A percentile compares a stretch with the other conserved stretches of the same genome.
These are phyloP conservation scores for Fraxinus cuspidata DNA, from an alignment of 257 asterid species.

Conservation along the genomic window DNA sequence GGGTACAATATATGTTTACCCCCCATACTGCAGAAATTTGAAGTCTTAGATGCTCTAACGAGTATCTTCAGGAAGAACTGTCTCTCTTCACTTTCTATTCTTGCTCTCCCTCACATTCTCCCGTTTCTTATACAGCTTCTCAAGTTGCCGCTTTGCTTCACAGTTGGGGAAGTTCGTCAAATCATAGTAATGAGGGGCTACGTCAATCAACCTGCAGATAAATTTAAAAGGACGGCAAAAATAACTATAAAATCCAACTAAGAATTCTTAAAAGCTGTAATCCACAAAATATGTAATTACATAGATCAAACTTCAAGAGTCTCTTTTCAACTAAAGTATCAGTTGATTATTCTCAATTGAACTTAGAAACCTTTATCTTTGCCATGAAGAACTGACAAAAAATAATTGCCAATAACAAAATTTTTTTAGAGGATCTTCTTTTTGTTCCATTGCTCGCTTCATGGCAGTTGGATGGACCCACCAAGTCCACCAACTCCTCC, in stretches of 20 bases:
- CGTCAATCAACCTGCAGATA: constrained; percentile 74
- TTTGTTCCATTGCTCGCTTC: neutral
- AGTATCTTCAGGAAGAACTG: neutral
- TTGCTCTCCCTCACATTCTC: constrained; percentile 62
- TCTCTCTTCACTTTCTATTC: constrained; percentile 46
- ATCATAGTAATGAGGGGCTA: constrained; percentile 91
- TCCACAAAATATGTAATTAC: neutral
- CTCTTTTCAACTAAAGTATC: neutral
- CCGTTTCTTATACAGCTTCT: constrained; percentile 72
- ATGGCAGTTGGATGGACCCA: neutral
- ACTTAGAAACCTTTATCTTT: neutral
- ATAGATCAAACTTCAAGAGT: neutral
- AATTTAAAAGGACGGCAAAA: neutral
- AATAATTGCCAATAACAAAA: neutral
- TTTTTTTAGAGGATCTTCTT: neutral
- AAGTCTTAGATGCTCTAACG: constrained; percentile 2
- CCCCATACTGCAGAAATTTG: constrained; percentile 11
- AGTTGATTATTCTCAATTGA: neutral
- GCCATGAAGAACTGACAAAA: neutral
- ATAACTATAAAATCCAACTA: neutral
- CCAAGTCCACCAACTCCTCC: neutral
- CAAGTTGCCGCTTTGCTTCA: constrained; percentile 83
- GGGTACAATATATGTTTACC: constrained; percentile 9
- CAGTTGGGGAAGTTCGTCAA: constrained; percentile 83
- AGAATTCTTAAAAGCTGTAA: neutral